These are phyloP conservation scores for Coemansia sp. DNA, from an alignment of 192 early-diverging fungal species.

Conservation along the genomic window DNA sequence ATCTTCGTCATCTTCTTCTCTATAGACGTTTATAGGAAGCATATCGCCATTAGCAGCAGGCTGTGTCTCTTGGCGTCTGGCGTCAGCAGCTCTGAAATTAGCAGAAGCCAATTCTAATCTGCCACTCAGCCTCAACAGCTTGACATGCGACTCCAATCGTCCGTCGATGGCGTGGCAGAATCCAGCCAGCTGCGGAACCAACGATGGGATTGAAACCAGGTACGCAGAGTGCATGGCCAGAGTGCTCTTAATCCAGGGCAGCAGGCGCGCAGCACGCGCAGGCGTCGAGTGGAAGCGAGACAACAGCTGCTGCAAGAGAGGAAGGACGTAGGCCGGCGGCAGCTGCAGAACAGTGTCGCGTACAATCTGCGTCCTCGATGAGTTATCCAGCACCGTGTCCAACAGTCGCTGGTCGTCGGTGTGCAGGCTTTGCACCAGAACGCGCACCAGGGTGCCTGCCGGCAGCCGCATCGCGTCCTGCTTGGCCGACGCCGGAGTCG, in stretches of 20 bases:
- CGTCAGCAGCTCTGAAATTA: neutral
- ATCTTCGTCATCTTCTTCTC: constrained; percentile 23
- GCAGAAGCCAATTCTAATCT: constrained; percentile 40
- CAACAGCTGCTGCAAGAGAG: constrained; percentile 53
- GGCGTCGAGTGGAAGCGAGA: constrained; percentile 38
- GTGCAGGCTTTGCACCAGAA: constrained; percentile 52
- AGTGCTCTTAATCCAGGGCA: constrained; percentile 43
- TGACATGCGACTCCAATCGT: constrained; percentile 33
- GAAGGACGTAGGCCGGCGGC: constrained; percentile 41
- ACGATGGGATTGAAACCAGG: constrained; percentile 35
- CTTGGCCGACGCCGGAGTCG: neutral
- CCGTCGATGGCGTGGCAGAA: constrained; percentile 47
- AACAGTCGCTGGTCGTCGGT: constrained; percentile 36
- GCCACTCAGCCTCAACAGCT: constrained; percentile 37
- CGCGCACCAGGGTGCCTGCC: constrained; percentile 47
- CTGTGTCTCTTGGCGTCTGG: neutral
- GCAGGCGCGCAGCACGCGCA: constrained; percentile 27
- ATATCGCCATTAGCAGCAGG: constrained; percentile 1
- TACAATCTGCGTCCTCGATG: constrained; percentile 31
- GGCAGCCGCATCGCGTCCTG: constrained; percentile 5
- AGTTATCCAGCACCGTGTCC: constrained; percentile 42
- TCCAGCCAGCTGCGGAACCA: constrained; percentile 44
- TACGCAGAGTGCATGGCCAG: constrained; percentile 45
- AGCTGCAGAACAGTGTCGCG: constrained; percentile 43
- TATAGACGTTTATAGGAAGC: constrained; percentile 41